Evolutionary conservation across 2,329 filamentous ascomycete genomes (phyloP), one percentile per base, ranked within the genome.

Genomic region (Aureobasidium mangrovei): DNA sequence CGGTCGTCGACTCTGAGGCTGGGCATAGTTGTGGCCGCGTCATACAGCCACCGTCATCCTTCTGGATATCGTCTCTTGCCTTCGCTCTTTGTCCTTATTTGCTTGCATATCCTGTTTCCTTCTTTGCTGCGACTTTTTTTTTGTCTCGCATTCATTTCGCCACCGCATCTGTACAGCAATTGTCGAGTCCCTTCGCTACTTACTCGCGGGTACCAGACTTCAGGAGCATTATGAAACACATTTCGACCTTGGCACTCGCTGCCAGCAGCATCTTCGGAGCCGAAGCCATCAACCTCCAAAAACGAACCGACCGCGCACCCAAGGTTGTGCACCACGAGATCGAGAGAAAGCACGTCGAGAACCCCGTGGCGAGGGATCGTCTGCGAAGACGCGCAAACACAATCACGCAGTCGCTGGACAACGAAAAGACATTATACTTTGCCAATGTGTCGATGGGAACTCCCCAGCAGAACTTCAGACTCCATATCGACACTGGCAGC

Each of bases 401-500:
- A 0, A 68, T 80, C 5, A 65, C 67, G 33, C 70, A 75, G 58
- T 68, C 64, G 2, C 69, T 83, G 49, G 75, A 79, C 62, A 83
- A 83, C 64, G 74, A 80, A 63, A 76, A 78, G 67, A 79, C 77
- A 0, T 70, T 83, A 3, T 83, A 83, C 62, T 80, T 76, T 60
- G 77, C 77, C 57, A 82, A 82, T 57, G 69, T 78, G 42, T 76
- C 71, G 7, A 60, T 84, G 8, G 81, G 81, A 27, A 83, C 80
- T 0, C 81, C 81, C 0, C 63, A 64, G 38, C 81, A 84, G 60
- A 65, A 60, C 10, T 64, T 84, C 48, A 74, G 75, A 39, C 63
- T 83, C 53, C 77, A 82, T 60, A 72, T 84, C 60, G 81, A 84
- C 59, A 84, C 81, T 6, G 81, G 81, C 32, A 81, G 77, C 61